Percentiles rank a stretch among this genome's conserved stretches.
Conservation (phyloP, 1,284 basidiomycete species). For the Cutaneotrichosporon spelunceum region DNA sequence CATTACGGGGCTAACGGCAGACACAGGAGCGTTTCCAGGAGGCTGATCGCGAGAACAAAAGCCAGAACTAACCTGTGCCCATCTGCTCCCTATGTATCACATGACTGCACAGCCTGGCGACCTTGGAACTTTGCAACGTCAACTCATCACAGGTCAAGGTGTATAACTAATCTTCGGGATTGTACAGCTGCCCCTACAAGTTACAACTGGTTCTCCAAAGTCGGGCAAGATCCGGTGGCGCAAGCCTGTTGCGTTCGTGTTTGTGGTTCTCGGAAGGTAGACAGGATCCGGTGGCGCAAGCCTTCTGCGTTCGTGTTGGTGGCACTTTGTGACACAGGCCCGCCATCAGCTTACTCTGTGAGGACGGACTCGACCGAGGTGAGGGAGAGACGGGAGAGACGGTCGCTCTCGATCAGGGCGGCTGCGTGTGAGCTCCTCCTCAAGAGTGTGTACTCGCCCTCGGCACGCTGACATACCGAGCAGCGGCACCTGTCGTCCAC, state of each 20-base stretch:
- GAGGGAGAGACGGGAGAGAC: background rate
- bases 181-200: constrained; percentile 1
- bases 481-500: background rate
- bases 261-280: too few relatives aligned
- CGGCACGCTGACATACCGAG: background rate
- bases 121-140: too few relatives aligned
- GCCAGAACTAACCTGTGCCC: background rate
- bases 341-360: background rate
- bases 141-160: background rate
- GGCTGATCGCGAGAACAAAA: constrained; percentile 3
- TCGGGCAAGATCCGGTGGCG: background rate
- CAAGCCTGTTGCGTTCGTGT: background rate
- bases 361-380: background rate
- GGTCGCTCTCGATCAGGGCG: background rate
- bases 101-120: background rate
- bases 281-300: too few relatives aligned
- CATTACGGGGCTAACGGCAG: constrained; percentile 14
- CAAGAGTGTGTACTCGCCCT: background rate
- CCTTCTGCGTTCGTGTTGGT: too few relatives aligned
- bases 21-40: constrained; percentile 22
- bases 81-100: background rate
- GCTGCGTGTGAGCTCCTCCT: constrained; percentile 5
- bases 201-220: background rate
- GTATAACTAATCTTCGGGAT: background rate
- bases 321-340: background rate